Evolutionary conservation across 1,139 yeast genomes (phyloP), one percentile per base, ranked within the genome.

Genomic region (Debaryomycetaceae sp.): DNA sequence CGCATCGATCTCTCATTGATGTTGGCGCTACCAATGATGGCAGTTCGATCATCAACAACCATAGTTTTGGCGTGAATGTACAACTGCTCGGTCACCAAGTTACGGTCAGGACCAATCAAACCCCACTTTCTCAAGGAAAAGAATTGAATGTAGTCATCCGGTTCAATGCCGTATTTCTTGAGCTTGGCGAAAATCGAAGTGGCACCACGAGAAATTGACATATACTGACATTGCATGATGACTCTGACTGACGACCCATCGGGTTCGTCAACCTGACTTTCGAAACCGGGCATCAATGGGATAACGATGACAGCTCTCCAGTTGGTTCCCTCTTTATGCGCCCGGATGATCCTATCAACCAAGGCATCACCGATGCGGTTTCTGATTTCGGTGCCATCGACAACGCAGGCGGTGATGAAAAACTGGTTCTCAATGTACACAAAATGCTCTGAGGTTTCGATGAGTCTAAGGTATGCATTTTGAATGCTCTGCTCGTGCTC

Each of bases 281-380:
- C 95, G 53, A 93, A 93, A 0, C 98, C 99, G 2, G 99, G 99
- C 94, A 91, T 86, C 44, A 93, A 65, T 3, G 99, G 99, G 39
- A 93, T 86, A 4, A 91, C 73, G 39, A 91, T 80, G 13, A 88
- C 73, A 1, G 97, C 97, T 43, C 80, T 80, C 99, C 99, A 93
- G 16, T 65, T 57, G 34, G 78, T 83, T 3, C 79, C 78, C 39
- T 82, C 84, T 37, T 74, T 72, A 48, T 84, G 83, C 0, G 98
- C 98, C 30, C 88, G 72, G 19, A 88, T 82, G 34, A 91, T 88
- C 48, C 99, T 71, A 51, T 91, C 97, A 10, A 91, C 97, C 31
- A 93, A 65, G 0, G 98, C 98, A 66, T 91, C 96, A 27, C 98
- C 98, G 42, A 93, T 83, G 48, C 86, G 71, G 53, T 93, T 93